Base-by-base conservation (phyloP, 2,329 filamentous ascomycete genomes). In the Apiospora pterosperma region DNA sequence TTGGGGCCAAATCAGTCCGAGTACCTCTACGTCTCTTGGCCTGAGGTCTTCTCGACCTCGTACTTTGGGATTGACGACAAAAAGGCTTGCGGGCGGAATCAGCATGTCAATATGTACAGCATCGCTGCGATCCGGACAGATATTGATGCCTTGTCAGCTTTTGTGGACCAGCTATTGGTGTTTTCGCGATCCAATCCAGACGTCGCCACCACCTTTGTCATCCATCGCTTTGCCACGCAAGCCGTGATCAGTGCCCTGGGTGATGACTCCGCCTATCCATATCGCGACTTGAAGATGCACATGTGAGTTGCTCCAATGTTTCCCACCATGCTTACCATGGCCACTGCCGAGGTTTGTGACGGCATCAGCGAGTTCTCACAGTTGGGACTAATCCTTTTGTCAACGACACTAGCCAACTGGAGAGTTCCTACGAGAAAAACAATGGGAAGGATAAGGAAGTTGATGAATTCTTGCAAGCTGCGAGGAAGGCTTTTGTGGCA, bases 51-150 rank as follows among this genome's bases (percentile, higher is more conserved):
- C 25, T 39, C 58, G n/a, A 64, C 63, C 8, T 61, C 63, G 25
- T 64, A 61, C 41, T 64, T 64, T 23, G 63, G 63, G 34, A 55
- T 64, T 21, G 28, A 61, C 23, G 63, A 64, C 21, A 61, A 38
- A 4, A 61, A 48, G 16, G 63, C 63, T 36, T 64, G 63, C 41
- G 16, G 39, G 25, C 55, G 63, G 5, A 64, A 64, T 41, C 63
- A 64, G n/a, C 55, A 61, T 34, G 63, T 64, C 63, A 64, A 64
- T 25, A 64, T 64, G 63, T 58, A 58, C 34, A 64, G 63, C n/a
- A 36, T 64, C 19, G 63, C 36, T 6, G 63, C 58, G 8, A 61
- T 12, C 28, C 38, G 58, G 19, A 64, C 63, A 25, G 58, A 63
- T 25, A 41, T 42, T n/a, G 38, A 61, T 8, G 34, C 48, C 14